Evolutionary conservation across 768 basidiomycete species (phyloP), one percentile per base, ranked within the genome.

Genomic region (Russula brevipes): DNA sequence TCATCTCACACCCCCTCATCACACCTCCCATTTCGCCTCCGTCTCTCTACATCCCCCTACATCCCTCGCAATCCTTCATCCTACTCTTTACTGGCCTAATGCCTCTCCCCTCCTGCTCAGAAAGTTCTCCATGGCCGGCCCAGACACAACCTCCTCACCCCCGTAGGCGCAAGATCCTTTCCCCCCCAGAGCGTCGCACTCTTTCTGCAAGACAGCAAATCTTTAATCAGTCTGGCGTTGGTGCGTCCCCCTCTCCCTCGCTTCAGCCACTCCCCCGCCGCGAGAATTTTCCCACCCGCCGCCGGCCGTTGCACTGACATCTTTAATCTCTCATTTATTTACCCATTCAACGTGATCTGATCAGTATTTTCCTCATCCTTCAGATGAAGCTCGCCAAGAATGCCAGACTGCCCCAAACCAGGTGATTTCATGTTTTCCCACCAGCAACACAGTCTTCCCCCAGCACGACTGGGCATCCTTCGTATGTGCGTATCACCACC

Each of bases 391-490:
- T 8, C 70, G 75, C 69, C 47, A 41, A 6, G 53, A 78, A 60
- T 91, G 89, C 70, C 69, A 86, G 70, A 35, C 82, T 52, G 70
- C 73, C 30, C 84, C 84, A 65, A 94, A 94, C 76, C 73, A 82
- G 53, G 77, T 91, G 64, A 79, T 86, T 47, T 89, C 91, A 8
- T 95, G 94, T 72, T 94, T 80, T 71, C 94, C 94, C 10, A 78
- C 76, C 0, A 54, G 73, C 8, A 74, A 80, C 61, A 82, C 82
- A 24, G 64, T 76, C 31, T 77, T 94, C 64, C 73, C 80, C n/a
- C 92, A 96, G 74, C 82, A 87, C 70, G 74, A 88, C 54, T 91
- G 83, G 80, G 83, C 85, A 4, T 81, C 85, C 42, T 86, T 93
- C 71, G 84, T 93, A 70, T 94, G 92, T 91, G 71, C 73, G 89